Conservation (phyloP, 441 rosid species). For the Lepidium campestre region DNA sequence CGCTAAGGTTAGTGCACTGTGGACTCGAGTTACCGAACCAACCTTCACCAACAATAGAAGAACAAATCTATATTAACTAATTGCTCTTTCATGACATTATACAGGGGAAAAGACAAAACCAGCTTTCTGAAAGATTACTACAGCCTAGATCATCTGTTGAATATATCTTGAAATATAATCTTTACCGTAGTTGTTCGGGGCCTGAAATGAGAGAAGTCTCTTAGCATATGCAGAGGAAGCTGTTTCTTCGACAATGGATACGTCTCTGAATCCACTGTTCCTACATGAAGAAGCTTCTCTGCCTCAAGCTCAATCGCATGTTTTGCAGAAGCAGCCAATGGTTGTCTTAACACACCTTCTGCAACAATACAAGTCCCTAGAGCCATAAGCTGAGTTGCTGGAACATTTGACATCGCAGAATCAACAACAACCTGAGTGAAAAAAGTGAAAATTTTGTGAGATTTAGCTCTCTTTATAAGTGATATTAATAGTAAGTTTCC, state of each 20-base stretch:
- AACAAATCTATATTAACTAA: neutral
- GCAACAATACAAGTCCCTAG: constrained; percentile 68
- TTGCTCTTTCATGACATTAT: neutral
- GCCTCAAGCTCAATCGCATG: constrained; percentile 50
- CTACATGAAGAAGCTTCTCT: constrained; percentile 68
- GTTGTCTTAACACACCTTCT: constrained; percentile 50
- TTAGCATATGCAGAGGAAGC: constrained; percentile 56
- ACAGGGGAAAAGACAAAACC: neutral
- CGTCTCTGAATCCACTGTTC: constrained; percentile 53
- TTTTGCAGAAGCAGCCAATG: constrained; percentile 25
- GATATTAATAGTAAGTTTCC: no score
- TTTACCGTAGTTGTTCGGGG: constrained; percentile 79
- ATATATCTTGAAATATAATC: neutral
- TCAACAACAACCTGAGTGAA: constrained; percentile 61
- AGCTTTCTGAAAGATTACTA: neutral
- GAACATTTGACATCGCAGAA: constrained; percentile 39
- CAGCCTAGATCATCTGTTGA: neutral
- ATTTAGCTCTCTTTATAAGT: neutral
- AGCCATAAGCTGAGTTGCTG: constrained; percentile 41
- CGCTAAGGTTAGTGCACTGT: constrained; percentile 57
- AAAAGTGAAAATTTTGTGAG: neutral
- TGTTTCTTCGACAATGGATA: constrained; percentile 67
- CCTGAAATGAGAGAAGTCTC: constrained; percentile 72
- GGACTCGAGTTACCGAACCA: constrained; percentile 67
- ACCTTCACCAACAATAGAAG: constrained; percentile 42